Evolutionary conservation across 768 basidiomycete species (phyloP).

Genomic region (Cubamyces lactineus): DNA sequence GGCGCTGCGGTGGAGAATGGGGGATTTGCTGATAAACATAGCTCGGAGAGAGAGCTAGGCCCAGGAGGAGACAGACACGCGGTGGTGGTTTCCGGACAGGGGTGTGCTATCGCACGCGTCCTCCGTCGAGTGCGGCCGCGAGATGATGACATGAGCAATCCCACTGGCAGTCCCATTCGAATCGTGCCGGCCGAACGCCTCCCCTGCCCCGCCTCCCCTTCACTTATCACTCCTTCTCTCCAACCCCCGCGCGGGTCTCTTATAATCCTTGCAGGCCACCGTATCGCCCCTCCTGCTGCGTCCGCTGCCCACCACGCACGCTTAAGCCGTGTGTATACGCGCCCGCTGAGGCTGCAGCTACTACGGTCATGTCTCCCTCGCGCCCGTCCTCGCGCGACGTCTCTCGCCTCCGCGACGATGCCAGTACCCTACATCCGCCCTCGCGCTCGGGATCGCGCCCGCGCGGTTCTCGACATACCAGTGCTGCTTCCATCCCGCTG

Average conservation of each 20-base stretch:
- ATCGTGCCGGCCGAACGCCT: background rate
- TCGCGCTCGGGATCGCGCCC: constrained; percentile 24
- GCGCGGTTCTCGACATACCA: constrained; percentile 28
- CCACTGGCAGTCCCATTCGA: too few species aligned
- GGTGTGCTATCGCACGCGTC: background rate
- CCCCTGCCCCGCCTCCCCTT: background rate
- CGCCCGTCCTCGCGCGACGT: constrained; percentile 19
- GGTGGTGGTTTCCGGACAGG: background rate
- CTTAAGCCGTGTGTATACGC: background rate
- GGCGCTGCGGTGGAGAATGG: too few species aligned
- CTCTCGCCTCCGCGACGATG: constrained; percentile 14
- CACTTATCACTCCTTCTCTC: background rate
- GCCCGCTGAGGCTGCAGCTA: background rate
- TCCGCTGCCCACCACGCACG: background rate
- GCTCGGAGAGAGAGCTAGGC: too few species aligned
- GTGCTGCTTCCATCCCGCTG: constrained; percentile 29
- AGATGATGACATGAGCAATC: constrained; percentile 12
- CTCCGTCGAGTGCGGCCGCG: background rate
- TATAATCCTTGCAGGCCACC: background rate
- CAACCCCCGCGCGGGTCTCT: background rate
- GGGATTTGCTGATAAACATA: too few species aligned
- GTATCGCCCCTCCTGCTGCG: background rate
- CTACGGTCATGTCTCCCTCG: constrained; percentile 5
- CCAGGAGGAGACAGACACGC: background rate
- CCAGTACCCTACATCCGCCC: constrained; percentile 3